phyloP scores from a whole-genome alignment of 495 filamentous ascomycete genomes.

The Hypoxylon rickii region DNA sequence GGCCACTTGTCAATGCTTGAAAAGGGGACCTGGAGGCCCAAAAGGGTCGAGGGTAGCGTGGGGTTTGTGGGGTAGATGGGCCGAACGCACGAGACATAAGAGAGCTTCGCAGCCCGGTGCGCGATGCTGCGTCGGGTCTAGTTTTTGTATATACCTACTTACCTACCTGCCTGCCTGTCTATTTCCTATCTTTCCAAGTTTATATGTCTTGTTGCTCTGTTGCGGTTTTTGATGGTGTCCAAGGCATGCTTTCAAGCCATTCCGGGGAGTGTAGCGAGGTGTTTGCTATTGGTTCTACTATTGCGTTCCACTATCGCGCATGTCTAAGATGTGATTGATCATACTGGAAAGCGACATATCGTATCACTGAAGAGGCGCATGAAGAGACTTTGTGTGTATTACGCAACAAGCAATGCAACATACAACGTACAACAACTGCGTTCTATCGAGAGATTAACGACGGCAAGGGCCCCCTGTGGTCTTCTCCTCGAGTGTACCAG shows the following conservation, averaged over 20 bases:
- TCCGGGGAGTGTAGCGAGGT: too few relatives aligned
- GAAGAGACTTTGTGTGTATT: too few relatives aligned
- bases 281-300: too few relatives aligned
- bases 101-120: constrained; percentile 9
- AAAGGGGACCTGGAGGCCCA: constrained; percentile 1
- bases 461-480: constrained; percentile 8
- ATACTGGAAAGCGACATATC: too few relatives aligned
- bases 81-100: constrained; percentile 11
- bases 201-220: too few relatives aligned
- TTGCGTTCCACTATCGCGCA: background rate
- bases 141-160: background rate
- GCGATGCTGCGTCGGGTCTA: background rate
- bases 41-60: constrained; percentile 25
- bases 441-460: constrained; percentile 25
- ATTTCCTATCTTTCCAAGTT: background rate
- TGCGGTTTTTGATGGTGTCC: background rate
- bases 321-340: background rate
- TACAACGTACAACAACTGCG: constrained; percentile 6
- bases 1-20: constrained; percentile 33
- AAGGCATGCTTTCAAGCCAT: background rate
- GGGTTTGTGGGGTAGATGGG: constrained; percentile 35
- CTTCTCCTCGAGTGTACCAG: constrained; percentile 15
- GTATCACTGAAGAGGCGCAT: background rate
- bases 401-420: background rate
- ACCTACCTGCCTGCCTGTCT: too few relatives aligned